Evolutionary conservation across 345 rosid genomes (phyloP), one percentile per base, ranked within the genome.

Genomic region (Melaleuca quinquenervia): DNA sequence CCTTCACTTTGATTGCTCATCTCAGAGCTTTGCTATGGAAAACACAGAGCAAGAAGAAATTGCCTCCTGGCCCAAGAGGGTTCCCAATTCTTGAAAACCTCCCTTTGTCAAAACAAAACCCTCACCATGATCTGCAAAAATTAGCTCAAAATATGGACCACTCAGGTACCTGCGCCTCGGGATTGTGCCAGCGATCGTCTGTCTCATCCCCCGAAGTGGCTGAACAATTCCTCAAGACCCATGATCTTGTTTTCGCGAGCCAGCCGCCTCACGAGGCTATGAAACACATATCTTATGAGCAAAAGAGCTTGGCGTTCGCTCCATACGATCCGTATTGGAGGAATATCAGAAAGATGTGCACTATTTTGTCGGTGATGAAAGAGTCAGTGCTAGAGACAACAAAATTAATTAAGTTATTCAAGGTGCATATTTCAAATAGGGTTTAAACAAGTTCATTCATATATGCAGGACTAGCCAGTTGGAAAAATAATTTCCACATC

Each of bases 61-160:
- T 86, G 29, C 92, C 93, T 32, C 95, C 95, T 6, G 93, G 95
- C 12, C 93, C 94, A 1, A 84, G 53, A 48, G 93, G 93, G 50
- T 55, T 87, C 15, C 94, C 93, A 0, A 80, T 93, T 16, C 74
- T 91, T 3, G 93, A 93, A 32, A 88, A 50, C 90, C 90, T 93
- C 62, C 91, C 86, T n/a, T 41, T 82, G 85, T 15, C 90, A 36
- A 93, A 93, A 1, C 11, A 89, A 36, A 51, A 50, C 29, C 92
- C 93, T n/a, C 93, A 90, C 84, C 88, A 53, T 20, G 90, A 86
- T 51, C 90, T 93, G 54, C 91, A 88, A 15, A 12, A 24, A 11
- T 83, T 91, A 8, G 87, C 94, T 10, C 10, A 29, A 88, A 87
- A 15, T 90, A 91, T 55, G 93, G 94, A 11, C 89, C 94, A 22